phyloP scores from a whole-genome alignment of 257 asterid species.

The Capsicum baccatum region DNA sequence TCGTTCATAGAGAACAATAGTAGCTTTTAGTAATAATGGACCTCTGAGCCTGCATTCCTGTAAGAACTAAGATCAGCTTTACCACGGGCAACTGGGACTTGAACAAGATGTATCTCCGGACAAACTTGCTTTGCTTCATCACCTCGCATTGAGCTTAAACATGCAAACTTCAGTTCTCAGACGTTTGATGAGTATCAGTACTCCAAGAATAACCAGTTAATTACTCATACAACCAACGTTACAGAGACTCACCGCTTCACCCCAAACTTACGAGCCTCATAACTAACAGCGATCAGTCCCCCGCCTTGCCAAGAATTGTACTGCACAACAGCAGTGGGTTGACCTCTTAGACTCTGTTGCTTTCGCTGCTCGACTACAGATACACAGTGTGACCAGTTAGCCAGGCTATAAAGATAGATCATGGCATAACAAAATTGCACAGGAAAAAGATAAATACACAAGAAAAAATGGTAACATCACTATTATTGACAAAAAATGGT shows the following conservation, averaged over 20 bases:
- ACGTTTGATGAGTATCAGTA: not conserved
- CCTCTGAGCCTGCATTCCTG: slow-evolving; percentile 96
- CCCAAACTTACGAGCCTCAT: slow-evolving; percentile 88
- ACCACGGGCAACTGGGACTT: slow-evolving; percentile 96
- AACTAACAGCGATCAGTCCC: slow-evolving; percentile 91
- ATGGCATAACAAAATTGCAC: slow-evolving; percentile 13
- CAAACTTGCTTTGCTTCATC: slow-evolving; percentile 88
- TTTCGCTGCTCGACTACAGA: slow-evolving; percentile 88
- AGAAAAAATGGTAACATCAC: slow-evolving; percentile 9
- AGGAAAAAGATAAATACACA: not conserved
- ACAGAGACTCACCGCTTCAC: slow-evolving; percentile 70
- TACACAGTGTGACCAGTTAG: slow-evolving; percentile 33
- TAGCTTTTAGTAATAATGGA: slow-evolving; percentile 34
- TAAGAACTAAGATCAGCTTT: slow-evolving; percentile 88
- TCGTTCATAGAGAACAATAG: slow-evolving; percentile 25
- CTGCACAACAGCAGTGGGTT: slow-evolving; percentile 97
- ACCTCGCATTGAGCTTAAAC: slow-evolving; percentile 88
- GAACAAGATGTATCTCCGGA: slow-evolving; percentile 91
- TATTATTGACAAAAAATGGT: not conserved
- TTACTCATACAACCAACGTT: not conserved
- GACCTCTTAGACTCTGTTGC: slow-evolving; percentile 77
- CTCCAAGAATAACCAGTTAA: not conserved
- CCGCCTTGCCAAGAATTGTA: slow-evolving; percentile 98
- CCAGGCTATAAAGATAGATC: not conserved
- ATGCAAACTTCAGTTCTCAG: not conserved